Evolutionary conservation across 2,329 filamentous ascomycete genomes (phyloP).

Genomic region (Aspergillus neotritici): DNA sequence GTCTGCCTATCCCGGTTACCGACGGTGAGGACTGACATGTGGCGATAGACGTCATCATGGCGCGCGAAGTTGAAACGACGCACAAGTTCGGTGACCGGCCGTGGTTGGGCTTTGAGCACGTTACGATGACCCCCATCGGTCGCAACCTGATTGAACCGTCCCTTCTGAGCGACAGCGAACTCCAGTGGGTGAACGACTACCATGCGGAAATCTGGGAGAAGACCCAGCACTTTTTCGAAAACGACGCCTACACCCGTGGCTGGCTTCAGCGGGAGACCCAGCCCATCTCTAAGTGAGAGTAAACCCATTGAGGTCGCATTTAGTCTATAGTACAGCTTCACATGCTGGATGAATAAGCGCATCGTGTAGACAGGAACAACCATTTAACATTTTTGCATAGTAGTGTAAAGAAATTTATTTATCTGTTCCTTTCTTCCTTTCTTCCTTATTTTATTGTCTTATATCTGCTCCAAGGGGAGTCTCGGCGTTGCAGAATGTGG

Average conservation of each 20-base stretch:
- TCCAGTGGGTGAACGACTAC: conserved; percentile 81
- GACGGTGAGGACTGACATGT: conserved; percentile 7
- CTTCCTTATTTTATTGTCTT: background rate
- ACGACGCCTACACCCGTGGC: conserved; percentile 63
- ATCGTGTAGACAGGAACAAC: no score
- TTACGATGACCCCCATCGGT: conserved; percentile 95
- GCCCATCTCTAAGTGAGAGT: conserved; percentile 46
- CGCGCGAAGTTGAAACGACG: conserved; percentile 78
- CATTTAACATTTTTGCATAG: background rate
- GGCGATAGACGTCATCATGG: conserved; percentile 68
- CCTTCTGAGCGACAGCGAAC: conserved; percentile 68
- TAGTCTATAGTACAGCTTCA: no score
- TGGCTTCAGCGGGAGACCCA: conserved; percentile 89
- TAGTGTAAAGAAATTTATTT: background rate
- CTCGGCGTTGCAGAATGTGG: conserved; percentile 10
- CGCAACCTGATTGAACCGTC: conserved; percentile 73
- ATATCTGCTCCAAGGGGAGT: background rate
- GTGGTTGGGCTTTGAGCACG: conserved; percentile 91
- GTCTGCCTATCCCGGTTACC: conserved; percentile 9
- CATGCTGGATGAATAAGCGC: no score
- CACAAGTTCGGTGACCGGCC: conserved; percentile 90
- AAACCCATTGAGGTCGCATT: background rate
- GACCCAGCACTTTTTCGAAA: conserved; percentile 69
- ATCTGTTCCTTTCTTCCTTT: background rate
- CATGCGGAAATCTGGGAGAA: conserved; percentile 75